A percentile compares a stretch with the other conserved stretches of the same genome.
These are phyloP conservation scores for Gymnopilus junonius DNA, from an alignment of 768 basidiomycete genomes.

Conservation along the genomic window DNA sequence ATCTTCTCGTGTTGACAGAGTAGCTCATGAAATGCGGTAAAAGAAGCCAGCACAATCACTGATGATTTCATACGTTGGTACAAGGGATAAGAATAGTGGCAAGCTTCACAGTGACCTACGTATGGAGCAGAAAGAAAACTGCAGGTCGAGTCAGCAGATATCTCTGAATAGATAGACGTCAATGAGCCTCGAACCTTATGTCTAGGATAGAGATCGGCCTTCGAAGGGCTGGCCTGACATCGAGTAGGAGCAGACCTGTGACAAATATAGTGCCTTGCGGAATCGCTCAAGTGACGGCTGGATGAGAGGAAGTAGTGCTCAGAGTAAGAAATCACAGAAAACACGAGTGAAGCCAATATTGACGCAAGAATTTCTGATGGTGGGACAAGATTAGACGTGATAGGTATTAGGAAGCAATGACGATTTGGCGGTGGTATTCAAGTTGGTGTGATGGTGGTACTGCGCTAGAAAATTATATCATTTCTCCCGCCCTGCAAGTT, in stretches of 20 bases:
- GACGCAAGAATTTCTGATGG: no score
- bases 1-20: not conserved
- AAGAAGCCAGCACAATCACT: not conserved
- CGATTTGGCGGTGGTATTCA: no score
- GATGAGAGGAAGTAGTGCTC: not conserved
- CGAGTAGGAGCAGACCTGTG: not conserved
- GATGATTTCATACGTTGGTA: not conserved
- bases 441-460: not conserved
- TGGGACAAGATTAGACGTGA: no score
- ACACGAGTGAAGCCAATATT: no score
- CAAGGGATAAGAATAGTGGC: not conserved
- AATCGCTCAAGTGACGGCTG: not conserved
- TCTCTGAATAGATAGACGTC: not conserved
- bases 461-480: not conserved
- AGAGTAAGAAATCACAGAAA: no score
- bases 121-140: not conserved
- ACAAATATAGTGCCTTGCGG: not conserved
- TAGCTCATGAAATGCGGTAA: not conserved
- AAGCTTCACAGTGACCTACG: not conserved
- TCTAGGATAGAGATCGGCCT: not conserved
- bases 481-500: not conserved
- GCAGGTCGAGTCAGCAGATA: conserved; percentile 1
- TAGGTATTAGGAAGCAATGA: no score
- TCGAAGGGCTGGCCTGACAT: not conserved
- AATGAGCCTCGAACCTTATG: not conserved